A percentile compares a stretch with the other conserved stretches of the same genome.
These are phyloP conservation scores for Metschnikowia cerradonensis DNA, from an alignment of 805 yeast genomes.

Conservation along the genomic window DNA sequence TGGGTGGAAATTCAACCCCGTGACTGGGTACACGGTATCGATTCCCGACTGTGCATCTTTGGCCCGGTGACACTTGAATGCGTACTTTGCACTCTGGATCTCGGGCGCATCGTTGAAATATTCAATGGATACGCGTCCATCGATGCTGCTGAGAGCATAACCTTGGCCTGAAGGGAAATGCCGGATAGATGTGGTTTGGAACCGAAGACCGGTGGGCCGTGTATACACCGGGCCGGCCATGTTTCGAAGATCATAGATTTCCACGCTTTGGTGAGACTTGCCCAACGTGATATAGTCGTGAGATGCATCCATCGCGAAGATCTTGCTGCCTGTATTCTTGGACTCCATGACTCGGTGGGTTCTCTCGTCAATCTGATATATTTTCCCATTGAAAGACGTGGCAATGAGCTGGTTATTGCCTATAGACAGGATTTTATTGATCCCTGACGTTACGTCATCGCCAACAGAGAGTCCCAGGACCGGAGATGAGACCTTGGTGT, in stretches of 20 bases:
- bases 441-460: slow-evolving; percentile 11
- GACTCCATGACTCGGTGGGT: slow-evolving; percentile 6
- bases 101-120: slow-evolving; percentile 50
- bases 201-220: slow-evolving; percentile 62
- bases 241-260: slow-evolving; percentile 54
- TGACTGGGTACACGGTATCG: slow-evolving; percentile 48
- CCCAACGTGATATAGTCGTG: slow-evolving; percentile 47
- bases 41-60: slow-evolving; percentile 34
- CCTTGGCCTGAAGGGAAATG: slow-evolving; percentile 53
- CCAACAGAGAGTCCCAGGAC: background rate
- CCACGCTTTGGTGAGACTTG: slow-evolving; percentile 48
- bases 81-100: slow-evolving; percentile 47
- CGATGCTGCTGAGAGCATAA: slow-evolving; percentile 69
- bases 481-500: slow-evolving; percentile 18
- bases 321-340: slow-evolving; percentile 42
- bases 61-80: slow-evolving; percentile 75
- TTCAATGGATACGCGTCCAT: slow-evolving; percentile 77
- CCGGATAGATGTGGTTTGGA: slow-evolving; percentile 56
- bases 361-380: slow-evolving; percentile 14
- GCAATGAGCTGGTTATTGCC: slow-evolving; percentile 17
- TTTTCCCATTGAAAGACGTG: slow-evolving; percentile 9
- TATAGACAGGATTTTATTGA: slow-evolving; percentile 15
- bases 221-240: slow-evolving; percentile 42
- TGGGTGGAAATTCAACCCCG: slow-evolving; percentile 43
- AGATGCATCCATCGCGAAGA: slow-evolving; percentile 59